Conservation (phyloP, 2,329 filamentous ascomycete genomes). For the Lasiodiplodia sp. region DNA sequence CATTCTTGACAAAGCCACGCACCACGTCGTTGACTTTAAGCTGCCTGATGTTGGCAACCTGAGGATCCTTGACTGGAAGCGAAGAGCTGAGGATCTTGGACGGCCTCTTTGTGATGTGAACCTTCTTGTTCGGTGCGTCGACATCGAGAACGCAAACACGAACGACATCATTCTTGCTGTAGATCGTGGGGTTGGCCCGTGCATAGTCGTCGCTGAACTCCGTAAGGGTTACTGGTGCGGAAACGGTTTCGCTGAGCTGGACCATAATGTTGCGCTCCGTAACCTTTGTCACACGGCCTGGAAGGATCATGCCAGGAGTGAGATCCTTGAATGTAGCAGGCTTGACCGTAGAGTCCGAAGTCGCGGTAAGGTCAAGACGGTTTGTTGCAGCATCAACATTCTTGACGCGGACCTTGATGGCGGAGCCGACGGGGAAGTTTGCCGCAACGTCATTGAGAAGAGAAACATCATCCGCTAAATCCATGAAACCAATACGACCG, state of each 20-base stretch:
- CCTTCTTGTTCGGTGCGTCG: conserved; percentile 82
- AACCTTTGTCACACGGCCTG: conserved; percentile 83
- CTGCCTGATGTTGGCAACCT: conserved; percentile 75
- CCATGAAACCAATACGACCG: conserved; percentile 81
- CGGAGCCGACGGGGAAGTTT: conserved; percentile 90
- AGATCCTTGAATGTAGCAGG: conserved; percentile 74
- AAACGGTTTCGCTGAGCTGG: conserved; percentile 80
- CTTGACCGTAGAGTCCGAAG: conserved; percentile 63
- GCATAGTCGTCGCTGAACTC: conserved; percentile 89
- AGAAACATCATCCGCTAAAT: conserved; percentile 86
- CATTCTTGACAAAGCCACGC: conserved; percentile 90
- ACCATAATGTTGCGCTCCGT: conserved; percentile 84
- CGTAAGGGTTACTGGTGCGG: conserved; percentile 80
- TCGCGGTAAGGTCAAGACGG: conserved; percentile 83
- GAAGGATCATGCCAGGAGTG: conserved; percentile 79
- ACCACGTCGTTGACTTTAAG: conserved; percentile 79
- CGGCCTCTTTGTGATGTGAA: conserved; percentile 81
- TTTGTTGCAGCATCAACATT: conserved; percentile 75
- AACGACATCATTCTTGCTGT: conserved; percentile 84
- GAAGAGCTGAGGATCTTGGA: conserved; percentile 90
- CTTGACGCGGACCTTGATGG: conserved; percentile 80
- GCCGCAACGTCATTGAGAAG: conserved; percentile 75
- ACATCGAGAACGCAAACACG: conserved; percentile 85
- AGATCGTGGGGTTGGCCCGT: conserved; percentile 75
- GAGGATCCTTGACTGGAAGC: conserved; percentile 78